Conservation (phyloP, 1,284 basidiomycete species). For the Austroboletus sp. region DNA sequence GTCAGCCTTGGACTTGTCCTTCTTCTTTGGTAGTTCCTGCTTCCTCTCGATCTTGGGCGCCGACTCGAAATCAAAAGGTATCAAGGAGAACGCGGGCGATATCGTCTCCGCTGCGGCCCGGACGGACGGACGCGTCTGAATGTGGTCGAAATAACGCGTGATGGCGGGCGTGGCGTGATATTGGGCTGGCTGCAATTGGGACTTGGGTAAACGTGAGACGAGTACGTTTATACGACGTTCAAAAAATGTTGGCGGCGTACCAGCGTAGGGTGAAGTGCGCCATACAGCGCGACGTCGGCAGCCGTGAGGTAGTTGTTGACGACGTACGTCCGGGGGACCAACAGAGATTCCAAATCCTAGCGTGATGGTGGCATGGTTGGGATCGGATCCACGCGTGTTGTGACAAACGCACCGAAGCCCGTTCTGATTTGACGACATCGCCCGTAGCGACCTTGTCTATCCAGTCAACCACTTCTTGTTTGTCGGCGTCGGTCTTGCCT, state of each 20-base stretch:
- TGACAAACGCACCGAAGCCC: conserved; percentile 43
- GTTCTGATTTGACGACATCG: conserved; percentile 44
- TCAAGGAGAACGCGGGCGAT: conserved; percentile 51
- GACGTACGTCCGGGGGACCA: conserved; percentile 74
- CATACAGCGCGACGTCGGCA: conserved; percentile 82
- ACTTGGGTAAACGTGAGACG: conserved; percentile 38
- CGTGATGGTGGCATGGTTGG: not conserved
- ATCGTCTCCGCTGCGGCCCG: conserved; percentile 48
- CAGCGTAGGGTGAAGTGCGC: conserved; percentile 69
- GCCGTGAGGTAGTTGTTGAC: conserved; percentile 77
- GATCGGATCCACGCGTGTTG: not conserved
- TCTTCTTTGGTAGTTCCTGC: conserved; percentile 70
- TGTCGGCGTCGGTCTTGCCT: conserved; percentile 57
- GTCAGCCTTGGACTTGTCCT: conserved; percentile 52
- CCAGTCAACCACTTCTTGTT: conserved; percentile 60
- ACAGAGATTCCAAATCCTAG: conserved; percentile 67
- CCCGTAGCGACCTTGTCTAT: conserved; percentile 56
- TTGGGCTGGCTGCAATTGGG: conserved; percentile 57
- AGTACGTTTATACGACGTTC: not conserved
- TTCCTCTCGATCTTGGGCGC: conserved; percentile 72
- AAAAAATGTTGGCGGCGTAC: conserved; percentile 44
- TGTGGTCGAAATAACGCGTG: conserved; percentile 89
- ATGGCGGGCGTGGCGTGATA: conserved; percentile 74
- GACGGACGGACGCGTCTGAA: conserved; percentile 67
- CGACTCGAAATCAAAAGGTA: conserved; percentile 68